phyloP scores from a whole-genome alignment of 257 asterid genomes.

The Fraxinus excelsior region DNA sequence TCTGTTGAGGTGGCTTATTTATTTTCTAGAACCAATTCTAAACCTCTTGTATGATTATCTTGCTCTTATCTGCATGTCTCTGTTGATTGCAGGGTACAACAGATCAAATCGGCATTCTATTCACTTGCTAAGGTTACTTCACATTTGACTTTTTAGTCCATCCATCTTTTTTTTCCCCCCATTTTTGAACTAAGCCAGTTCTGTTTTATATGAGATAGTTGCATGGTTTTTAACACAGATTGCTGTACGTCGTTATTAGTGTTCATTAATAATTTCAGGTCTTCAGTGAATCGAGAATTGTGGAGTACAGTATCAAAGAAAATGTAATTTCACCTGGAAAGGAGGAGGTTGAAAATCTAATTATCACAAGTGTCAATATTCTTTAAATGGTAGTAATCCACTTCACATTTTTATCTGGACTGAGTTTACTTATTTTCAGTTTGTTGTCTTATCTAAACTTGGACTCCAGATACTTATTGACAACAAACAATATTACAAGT shows the following conservation, averaged over 20 bases:
- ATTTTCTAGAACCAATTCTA: background rate
- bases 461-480: slow-evolving; percentile 61
- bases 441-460: background rate
- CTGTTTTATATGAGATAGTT: background rate
- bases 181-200: background rate
- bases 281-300: slow-evolving; percentile 83
- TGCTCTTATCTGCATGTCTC: slow-evolving; percentile 11
- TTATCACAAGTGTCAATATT: background rate
- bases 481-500: slow-evolving; percentile 85
- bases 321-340: slow-evolving; percentile 61
- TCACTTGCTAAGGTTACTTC: slow-evolving; percentile 66
- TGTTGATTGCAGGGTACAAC: slow-evolving; percentile 61
- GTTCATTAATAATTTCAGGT: slow-evolving; percentile 38
- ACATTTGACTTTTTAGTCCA: background rate
- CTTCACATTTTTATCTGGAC: background rate
- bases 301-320: slow-evolving; percentile 60
- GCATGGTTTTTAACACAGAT: background rate
- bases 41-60: background rate
- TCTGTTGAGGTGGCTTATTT: background rate
- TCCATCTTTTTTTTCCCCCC: background rate
- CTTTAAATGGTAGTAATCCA: background rate
- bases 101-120: slow-evolving; percentile 91
- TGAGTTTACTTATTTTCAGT: background rate
- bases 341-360: slow-evolving; percentile 53
- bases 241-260: background rate